These are phyloP conservation scores for Wickerhamomyces pijperi DNA, from an alignment of 805 yeast species.

Conservation along the genomic window DNA sequence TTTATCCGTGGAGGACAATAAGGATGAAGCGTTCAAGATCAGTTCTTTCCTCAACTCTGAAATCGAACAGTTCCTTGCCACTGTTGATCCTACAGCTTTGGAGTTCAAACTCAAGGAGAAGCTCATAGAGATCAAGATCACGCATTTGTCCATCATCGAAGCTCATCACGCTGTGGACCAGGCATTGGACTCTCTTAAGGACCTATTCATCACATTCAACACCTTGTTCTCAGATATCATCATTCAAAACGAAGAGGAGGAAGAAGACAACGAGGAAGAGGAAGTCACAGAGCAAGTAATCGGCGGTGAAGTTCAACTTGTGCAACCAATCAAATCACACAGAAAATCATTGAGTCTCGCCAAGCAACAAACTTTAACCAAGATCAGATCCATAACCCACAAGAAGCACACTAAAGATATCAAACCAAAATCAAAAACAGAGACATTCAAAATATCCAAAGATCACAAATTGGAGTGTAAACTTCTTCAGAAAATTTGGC, in stretches of 20 bases:
- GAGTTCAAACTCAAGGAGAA: constrained; percentile 10
- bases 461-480: constrained; percentile 2
- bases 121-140: constrained; percentile 58
- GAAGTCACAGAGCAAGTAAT: background rate
- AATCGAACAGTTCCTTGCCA: constrained; percentile 21
- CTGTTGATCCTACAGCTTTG: constrained; percentile 6
- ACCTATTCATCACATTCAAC: constrained; percentile 48
- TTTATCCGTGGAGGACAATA: constrained; percentile 50
- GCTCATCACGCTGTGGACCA: constrained; percentile 44
- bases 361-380: constrained; percentile 9
- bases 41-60: constrained; percentile 40
- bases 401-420: constrained; percentile 3
- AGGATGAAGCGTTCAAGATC: constrained; percentile 43
- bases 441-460: background rate
- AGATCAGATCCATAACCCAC: constrained; percentile 11
- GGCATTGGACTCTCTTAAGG: constrained; percentile 56
- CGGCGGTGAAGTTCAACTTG: background rate
- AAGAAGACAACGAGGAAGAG: background rate
- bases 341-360: constrained; percentile 8
- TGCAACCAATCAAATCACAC: constrained; percentile 1
- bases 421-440: constrained; percentile 18
- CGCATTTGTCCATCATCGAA: constrained; percentile 64
- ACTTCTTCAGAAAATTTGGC: constrained; percentile 56
- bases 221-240: constrained; percentile 29
- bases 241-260: constrained; percentile 4